A percentile compares a stretch with the other conserved stretches of the same genome.
Evolutionary conservation across 2,329 filamentous ascomycete genomes (phyloP).

Genomic region (Davidsoniella virescens): DNA sequence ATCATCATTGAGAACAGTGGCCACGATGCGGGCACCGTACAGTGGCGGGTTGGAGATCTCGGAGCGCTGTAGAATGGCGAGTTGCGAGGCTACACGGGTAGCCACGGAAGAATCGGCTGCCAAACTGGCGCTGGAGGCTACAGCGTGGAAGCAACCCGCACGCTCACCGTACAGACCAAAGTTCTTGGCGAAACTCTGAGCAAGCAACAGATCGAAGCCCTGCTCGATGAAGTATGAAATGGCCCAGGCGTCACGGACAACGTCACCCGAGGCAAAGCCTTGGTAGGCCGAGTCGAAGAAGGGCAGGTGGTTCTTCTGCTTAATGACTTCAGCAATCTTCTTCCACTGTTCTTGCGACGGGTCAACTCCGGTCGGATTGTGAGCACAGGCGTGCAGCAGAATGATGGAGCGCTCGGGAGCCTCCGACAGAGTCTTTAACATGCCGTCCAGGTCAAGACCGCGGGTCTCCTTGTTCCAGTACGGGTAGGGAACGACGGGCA

Average conservation of each 20-base stretch:
- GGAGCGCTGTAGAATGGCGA: constrained; percentile 85
- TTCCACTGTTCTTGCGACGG: constrained; percentile 90
- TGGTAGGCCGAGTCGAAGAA: constrained; percentile 99
- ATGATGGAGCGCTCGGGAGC: constrained; percentile 73
- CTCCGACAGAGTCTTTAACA: constrained; percentile 52
- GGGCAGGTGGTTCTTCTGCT: constrained; percentile 71
- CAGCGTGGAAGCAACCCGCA: constrained; percentile 88
- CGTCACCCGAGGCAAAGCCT: constrained; percentile 86
- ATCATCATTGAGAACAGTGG: constrained; percentile 67
- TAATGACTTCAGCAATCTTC: constrained; percentile 65
- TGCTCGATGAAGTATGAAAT: constrained; percentile 87
- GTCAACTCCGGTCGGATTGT: constrained; percentile 96
- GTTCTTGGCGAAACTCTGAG: constrained; percentile 95
- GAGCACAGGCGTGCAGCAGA: constrained; percentile 85
- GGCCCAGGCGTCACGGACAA: constrained; percentile 74
- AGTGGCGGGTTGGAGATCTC: constrained; percentile 96
- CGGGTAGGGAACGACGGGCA: constrained; percentile 68
- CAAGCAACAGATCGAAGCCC: constrained; percentile 75
- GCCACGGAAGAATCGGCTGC: constrained; percentile 40
- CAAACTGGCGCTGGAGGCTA: constrained; percentile 50
- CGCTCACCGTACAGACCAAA: constrained; percentile 96
- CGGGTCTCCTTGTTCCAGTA: constrained; percentile 86
- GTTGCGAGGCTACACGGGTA: constrained; percentile 61
- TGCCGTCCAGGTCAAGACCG: constrained; percentile 81
- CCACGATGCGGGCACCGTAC: constrained; percentile 82